A percentile compares a stretch with the other conserved stretches of the same genome.
These are phyloP conservation scores for Aspergillus sp. DNA, from an alignment of 2,329 filamentous ascomycete species.

Conservation along the genomic window DNA sequence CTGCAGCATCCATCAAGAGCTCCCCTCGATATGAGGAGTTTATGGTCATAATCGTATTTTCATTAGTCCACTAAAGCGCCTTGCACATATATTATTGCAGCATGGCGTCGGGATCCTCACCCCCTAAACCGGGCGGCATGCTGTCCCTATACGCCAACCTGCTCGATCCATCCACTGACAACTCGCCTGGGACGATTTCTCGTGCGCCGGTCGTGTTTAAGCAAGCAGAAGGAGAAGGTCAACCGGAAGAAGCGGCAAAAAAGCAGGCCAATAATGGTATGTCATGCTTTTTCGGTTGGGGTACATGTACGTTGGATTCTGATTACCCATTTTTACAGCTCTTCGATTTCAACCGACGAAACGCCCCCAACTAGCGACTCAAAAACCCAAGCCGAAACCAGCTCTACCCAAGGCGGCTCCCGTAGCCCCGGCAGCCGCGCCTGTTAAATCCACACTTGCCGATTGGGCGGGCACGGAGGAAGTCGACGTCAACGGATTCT, in stretches of 20 bases:
- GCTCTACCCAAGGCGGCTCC: slow-evolving; percentile 53
- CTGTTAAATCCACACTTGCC: slow-evolving; percentile 68
- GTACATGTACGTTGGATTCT: slow-evolving; percentile 15
- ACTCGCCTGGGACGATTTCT: slow-evolving; percentile 65
- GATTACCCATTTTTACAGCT: slow-evolving; percentile 51
- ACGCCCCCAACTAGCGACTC: slow-evolving; percentile 64
- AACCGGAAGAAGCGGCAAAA: slow-evolving; percentile 56
- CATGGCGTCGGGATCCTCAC: slow-evolving; percentile 34
- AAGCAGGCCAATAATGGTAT: slow-evolving; percentile 67
- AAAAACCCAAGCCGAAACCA: slow-evolving; percentile 64
- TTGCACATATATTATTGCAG: background rate
- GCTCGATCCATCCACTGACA: slow-evolving; percentile 56
- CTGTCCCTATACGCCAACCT: slow-evolving; percentile 84
- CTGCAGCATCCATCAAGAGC: background rate
- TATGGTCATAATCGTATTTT: background rate
- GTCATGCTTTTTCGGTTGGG: slow-evolving; percentile 26
- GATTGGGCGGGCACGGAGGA: slow-evolving; percentile 83
- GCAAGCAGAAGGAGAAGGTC: slow-evolving; percentile 51
- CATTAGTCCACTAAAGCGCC: background rate
- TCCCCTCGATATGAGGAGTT: background rate
- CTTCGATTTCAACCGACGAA: slow-evolving; percentile 86
- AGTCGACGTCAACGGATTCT: slow-evolving; percentile 69
- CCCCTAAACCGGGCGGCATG: slow-evolving; percentile 44
- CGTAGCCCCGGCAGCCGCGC: slow-evolving; percentile 43
- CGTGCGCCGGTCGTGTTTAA: slow-evolving; percentile 73